phyloP scores from a whole-genome alignment of 2,329 filamentous ascomycete genomes.

The Saccharata proteae region DNA sequence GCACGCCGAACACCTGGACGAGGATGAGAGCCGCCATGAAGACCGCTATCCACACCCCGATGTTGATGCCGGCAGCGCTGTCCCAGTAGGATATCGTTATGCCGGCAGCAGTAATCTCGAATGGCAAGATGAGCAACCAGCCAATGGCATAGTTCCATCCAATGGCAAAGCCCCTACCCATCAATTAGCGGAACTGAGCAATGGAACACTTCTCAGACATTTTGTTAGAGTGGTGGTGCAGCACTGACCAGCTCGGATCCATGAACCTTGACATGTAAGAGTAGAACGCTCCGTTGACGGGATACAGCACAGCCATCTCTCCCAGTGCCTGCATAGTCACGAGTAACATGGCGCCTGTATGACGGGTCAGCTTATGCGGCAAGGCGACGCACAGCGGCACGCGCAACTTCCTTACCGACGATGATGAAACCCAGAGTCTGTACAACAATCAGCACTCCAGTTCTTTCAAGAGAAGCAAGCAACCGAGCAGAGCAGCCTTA shows the following conservation, averaged over 20 bases:
- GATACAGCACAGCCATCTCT: conserved; percentile 29
- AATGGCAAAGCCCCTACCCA: conserved; percentile 20
- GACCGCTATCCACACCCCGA: conserved; percentile 23
- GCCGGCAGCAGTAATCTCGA: conserved; percentile 25
- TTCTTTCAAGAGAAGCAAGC: neutral
- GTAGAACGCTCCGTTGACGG: conserved; percentile 29
- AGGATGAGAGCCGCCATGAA: conserved; percentile 25
- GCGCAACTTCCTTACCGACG: conserved; percentile 10
- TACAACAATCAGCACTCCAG: neutral
- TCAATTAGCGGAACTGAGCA: conserved; percentile 20
- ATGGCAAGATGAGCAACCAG: conserved; percentile 23
- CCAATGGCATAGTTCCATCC: conserved; percentile 23
- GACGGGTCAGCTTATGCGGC: too few species aligned
- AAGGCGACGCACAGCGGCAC: neutral
- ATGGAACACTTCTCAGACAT: conserved; percentile 27
- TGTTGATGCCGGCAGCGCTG: conserved; percentile 19
- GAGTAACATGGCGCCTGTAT: conserved; percentile 27
- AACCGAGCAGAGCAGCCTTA: conserved; percentile 6
- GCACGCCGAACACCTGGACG: conserved; percentile 27
- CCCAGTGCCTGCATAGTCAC: conserved; percentile 29
- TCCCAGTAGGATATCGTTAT: conserved; percentile 27
- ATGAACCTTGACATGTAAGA: conserved; percentile 32
- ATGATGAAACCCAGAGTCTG: conserved; percentile 20
- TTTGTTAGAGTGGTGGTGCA: too few species aligned
- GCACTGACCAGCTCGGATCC: conserved; percentile 33